A percentile compares a stretch with the other conserved stretches of the same genome.
phyloP scores from a whole-genome alignment of 2,329 filamentous ascomycete species.

The Pseudofabraea citricarpa region DNA sequence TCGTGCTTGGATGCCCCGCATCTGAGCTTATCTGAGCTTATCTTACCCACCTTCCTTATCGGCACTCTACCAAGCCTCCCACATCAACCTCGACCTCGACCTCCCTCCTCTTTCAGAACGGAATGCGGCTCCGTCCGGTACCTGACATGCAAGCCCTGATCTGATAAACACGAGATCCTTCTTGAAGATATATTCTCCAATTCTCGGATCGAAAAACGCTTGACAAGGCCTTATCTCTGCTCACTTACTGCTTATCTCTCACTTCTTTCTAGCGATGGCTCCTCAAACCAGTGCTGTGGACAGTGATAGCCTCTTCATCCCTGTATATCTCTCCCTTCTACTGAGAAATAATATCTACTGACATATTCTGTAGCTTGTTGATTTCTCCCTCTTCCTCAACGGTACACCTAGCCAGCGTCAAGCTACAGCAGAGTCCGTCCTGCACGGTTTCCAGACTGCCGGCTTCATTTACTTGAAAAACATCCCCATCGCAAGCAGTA shows the following conservation, averaged over 20 bases:
- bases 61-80: no score
- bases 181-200: no score
- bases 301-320: slow-evolving; percentile 49
- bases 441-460: slow-evolving; percentile 75
- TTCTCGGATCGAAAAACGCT: no score
- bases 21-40: no score
- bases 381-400: slow-evolving; percentile 69
- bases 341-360: neutral
- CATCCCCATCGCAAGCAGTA: slow-evolving; percentile 61
- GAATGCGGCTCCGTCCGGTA: no score
- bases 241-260: neutral
- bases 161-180: no score
- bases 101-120: no score
- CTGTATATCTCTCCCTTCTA: slow-evolving; percentile 34
- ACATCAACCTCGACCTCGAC: no score
- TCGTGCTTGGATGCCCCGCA: no score
- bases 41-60: no score
- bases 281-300: slow-evolving; percentile 33
- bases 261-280: slow-evolving; percentile 12
- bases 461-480: slow-evolving; percentile 89
- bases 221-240: slow-evolving; percentile 2
- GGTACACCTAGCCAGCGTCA: slow-evolving; percentile 56
- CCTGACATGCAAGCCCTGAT: no score
- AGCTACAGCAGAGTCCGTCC: slow-evolving; percentile 65
- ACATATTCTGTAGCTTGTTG: slow-evolving; percentile 55